Base-by-base conservation (phyloP, 306 rosid species). In the Lagenaria siceraria region DNA sequence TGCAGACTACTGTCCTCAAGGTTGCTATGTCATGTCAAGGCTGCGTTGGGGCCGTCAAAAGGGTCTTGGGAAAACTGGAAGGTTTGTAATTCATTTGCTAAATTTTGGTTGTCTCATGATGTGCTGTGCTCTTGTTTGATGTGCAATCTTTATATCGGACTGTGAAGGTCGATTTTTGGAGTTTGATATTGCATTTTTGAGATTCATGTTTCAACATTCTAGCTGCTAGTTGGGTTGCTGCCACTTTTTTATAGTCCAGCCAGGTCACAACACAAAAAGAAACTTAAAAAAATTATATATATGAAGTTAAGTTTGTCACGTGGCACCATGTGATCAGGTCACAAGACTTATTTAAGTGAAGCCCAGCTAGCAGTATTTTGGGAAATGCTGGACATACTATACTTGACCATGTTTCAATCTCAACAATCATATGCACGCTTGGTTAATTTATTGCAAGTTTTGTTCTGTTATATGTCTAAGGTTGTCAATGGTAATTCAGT, bases 21-120 rank as follows among this genome's bases (percentile, higher is more conserved):
- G 99, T 95, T 81, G 91, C 83, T 10, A 95, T 95, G 99, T 89
- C 99, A 22, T 95, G 99, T 63, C 83, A 88, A 84, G 97, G 97
- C 21, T 95, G 97, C 73, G 88, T 82, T 75, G 99, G 97, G 49
- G 99, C 97, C 4, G 98, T 95, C 80, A 90, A 87, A 71, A 89
- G 97, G 83, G 98, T 92, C 73, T 85, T 92, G 87, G 98, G 87
- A 15, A 95, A 95, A 78, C 55, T 95, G 85, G 93, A 92, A 87
- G 98, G 98, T 95, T 86, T 22, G 72, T 70, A 2, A 6, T 70
- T 24, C 24, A 21, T 46, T 25, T 8, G 7, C 38, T 70, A 22
- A 43, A 46, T 24, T 46, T 7, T 25, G 8, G 35, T 46, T 13
- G 29, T 64, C 21, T 69, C 12, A 3, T 43, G 55, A 8, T 69